Evolutionary conservation across 2,329 filamentous ascomycete genomes (phyloP), one percentile per base, ranked within the genome.

Genomic region (Verruconis gallopava): DNA sequence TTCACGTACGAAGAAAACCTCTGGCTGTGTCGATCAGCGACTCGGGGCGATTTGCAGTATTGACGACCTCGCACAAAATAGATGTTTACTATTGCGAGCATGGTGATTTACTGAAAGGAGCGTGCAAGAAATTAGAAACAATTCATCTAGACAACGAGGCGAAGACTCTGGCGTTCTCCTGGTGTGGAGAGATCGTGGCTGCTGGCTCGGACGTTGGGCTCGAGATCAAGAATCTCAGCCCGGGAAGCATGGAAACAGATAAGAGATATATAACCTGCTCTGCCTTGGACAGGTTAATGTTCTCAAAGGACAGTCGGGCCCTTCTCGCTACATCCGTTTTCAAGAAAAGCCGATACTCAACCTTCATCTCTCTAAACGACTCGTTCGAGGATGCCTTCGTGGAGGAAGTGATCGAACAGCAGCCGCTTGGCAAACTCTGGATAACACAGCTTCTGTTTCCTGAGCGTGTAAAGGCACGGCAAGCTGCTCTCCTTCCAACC

Each of bases 61-160:
- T 91, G 37, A 85, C 85, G 19, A 83, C 75, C 4, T 81, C 85
- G 48, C 82, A 88, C 64, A 81, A 88, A 57, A 79, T 93, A 46
- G 84, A 93, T 52, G 61, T 94, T n/a, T 94, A 93, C 58, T 74
- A 82, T 50, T 94, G 18, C 54, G 53, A 40, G 52, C 60, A 42
- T 53, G 53, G 17, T 50, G 69, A 42, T 63, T 66, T 5, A 78
- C 80, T 35, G 81, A 81, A 13, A 78, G 38, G 38, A n/a, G 13
- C 11, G 15, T 32, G 34, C 13, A 25, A 22, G 20, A 41, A 75
- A 52, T 73, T 82, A 47, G 73, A 81, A 53, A 81, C 81, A 21
- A 71, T 94, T 44, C 73, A 81, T 36, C 68, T 94, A 46, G 82
- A 89, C 52, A 79, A 91, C 57, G 74, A 76, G 43, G 84, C 86